Evolutionary conservation across 805 yeast species (phyloP), one percentile per base, ranked within the genome.

Genomic region (Candida patagonica): DNA sequence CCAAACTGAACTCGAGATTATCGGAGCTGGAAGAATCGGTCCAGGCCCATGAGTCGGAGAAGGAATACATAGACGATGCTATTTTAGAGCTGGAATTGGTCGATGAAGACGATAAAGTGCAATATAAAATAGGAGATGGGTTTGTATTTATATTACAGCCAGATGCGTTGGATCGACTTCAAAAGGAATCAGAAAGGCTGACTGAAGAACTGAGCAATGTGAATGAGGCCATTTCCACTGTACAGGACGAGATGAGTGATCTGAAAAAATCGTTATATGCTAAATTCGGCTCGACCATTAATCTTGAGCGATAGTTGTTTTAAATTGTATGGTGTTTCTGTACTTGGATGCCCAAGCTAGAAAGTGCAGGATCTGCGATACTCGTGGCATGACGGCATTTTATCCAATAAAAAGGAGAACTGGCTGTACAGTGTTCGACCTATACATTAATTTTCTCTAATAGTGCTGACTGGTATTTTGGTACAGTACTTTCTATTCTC

Each of bases 11-110:
- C 44, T 67, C 78, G 48, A 76, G 79, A 44, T 78, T 80, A 49
- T 86, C 83, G 48, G 68, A 68, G 15, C 57, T 78, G 10, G 65
- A 70, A 24, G 70, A 61, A 15, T 69, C 69, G 37, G 63, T 82
- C 26, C 62, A 65, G 16, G 61, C 62, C 40, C 65, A 69, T 45
- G 66, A 70, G 49, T 72, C 74, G 44, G 95, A 86, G 52, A 84
- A 86, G 50, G 96, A 87, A 54, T 85, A 84, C 52, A 63, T 89
- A 23, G 95, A 86, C 50, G 97, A 89, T 55, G 78, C 86, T 25
- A 67, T 83, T 5, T 54, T 85, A 54, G 98, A 89, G 55, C 68
- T 89, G 30, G 97, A 89, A 60, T 71, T 92, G 33, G 62, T 86
- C 23, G 97, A 89, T 44, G 71, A 66, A 41, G 71, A 65, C 39